Conservation (phyloP, 176 grass and related monocot species). For the Pontederia crassipes region DNA sequence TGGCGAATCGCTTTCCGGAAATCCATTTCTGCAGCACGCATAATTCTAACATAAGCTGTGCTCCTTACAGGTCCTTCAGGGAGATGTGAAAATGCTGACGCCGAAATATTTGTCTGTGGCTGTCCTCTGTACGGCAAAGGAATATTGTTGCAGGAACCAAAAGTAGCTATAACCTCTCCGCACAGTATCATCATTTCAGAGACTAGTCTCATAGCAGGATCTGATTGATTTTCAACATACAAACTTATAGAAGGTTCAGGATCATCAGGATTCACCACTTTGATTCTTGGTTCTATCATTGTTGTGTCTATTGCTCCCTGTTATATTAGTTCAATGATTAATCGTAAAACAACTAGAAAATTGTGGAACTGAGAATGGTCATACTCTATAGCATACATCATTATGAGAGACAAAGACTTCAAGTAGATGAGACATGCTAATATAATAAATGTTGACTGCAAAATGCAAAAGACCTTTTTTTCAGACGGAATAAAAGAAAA, state of each 20-base stretch:
- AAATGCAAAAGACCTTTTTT: too few species aligned
- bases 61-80: constrained; percentile 79
- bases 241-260: constrained; percentile 74
- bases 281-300: constrained; percentile 85
- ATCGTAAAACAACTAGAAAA: constrained; percentile 1
- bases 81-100: constrained; percentile 60
- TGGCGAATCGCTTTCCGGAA: constrained; percentile 57
- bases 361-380: not conserved
- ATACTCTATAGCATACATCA: not conserved
- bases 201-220: constrained; percentile 68
- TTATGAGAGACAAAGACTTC: not conserved
- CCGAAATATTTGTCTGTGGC: constrained; percentile 60
- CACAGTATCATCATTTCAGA: constrained; percentile 99
- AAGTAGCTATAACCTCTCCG: constrained; percentile 66
- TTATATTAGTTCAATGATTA: constrained; percentile 15
- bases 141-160: constrained; percentile 61
- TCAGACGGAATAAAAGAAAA: too few species aligned
- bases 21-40: constrained; percentile 86
- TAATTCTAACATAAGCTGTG: constrained; percentile 60
- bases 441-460: too few species aligned
- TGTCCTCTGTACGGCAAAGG: constrained; percentile 86
- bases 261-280: constrained; percentile 66
- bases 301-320: constrained; percentile 84
- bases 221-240: constrained; percentile 62
- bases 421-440: too few species aligned